Conservation (phyloP, 2,329 filamentous ascomycete genomes). For the Exophiala oligosperma region DNA sequence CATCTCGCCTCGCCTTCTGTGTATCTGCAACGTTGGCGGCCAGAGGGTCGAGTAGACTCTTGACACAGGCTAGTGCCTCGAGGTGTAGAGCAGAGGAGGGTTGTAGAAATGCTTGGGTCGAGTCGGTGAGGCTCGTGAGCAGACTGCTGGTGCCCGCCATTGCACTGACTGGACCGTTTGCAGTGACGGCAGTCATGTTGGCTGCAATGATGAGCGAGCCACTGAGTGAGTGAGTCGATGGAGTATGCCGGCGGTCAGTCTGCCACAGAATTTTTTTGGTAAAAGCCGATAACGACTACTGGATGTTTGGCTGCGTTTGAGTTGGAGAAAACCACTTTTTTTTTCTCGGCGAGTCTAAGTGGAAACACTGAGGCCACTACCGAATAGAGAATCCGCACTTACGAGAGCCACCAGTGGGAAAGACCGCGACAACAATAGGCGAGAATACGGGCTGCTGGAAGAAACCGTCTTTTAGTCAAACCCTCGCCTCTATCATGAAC, state of each 20-base stretch:
- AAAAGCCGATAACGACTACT: not conserved
- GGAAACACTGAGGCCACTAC: no score
- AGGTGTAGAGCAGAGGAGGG: constrained; percentile 67
- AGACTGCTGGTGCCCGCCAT: constrained; percentile 33
- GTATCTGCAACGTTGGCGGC: constrained; percentile 71
- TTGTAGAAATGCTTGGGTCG: constrained; percentile 74
- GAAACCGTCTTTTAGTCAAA: no score
- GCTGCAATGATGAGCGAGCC: constrained; percentile 35
- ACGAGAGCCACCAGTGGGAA: no score
- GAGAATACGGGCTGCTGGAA: no score
- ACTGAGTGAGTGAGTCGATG: not conserved
- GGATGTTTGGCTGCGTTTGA: not conserved
- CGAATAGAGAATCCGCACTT: no score
- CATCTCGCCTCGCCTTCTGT: constrained; percentile 70
- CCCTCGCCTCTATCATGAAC: no score
- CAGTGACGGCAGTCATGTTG: constrained; percentile 1
- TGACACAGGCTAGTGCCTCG: constrained; percentile 73
- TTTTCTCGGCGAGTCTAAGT: not conserved
- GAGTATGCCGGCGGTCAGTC: not conserved
- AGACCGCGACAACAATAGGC: no score
- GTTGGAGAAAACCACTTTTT: not conserved
- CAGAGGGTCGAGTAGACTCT: constrained; percentile 75
- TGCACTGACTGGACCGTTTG: not conserved
- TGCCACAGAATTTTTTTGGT: not conserved
- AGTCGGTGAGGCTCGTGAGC: constrained; percentile 59